Base-by-base conservation (phyloP, 1,284 basidiomycete genomes). In the Gomphus sp. region DNA sequence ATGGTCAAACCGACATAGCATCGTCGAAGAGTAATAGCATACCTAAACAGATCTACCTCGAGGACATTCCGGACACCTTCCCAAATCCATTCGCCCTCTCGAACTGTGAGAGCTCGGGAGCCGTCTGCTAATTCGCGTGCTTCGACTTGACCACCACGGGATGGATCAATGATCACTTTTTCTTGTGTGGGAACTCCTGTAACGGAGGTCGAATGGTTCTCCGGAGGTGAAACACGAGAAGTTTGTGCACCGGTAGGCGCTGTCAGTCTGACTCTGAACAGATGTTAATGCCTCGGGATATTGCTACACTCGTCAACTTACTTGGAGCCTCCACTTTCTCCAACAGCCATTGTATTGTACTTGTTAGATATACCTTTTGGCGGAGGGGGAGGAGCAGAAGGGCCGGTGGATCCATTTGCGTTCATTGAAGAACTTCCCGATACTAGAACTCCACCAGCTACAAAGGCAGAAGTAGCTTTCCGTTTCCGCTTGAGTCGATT, bases 401-500 rank as follows among this genome's bases (percentile, higher is more conserved):
- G 47, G 28, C 53, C 41, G 41, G 18, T 11, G 37, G 45, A 22
- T 12, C 50, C 45, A 52, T 52, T 60, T 22, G 36, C 22, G 28
- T 31, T 12, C 2, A 22, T 43, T 31, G 45, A 33, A 25, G 47
- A 48, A 54, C 59, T 47, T 64, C 65, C 54, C 33, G 61, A 36
- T 41, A 61, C 58, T 7, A 28, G 33, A 47, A 34, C 25, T 34
- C 41, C 34, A 33, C 58, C 58, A 16, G 80, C 74, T 22, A 91
- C 89, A 65, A 90, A 86, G 2, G 85, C 87, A 43, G 79, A 74
- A 65, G 87, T 91, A 14, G 82, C 77, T 68, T 96, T 97, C 54
- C 93, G 84, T 67, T 96, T 96, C 18, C 93, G 81, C 69, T 97
- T 97, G 39, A 96, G 76, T 51, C 92, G 80, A 69, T 96, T 97